These are phyloP conservation scores for Cutaneotrichosporon sp. DNA, from an alignment of 1,284 basidiomycete species.

Conservation along the genomic window DNA sequence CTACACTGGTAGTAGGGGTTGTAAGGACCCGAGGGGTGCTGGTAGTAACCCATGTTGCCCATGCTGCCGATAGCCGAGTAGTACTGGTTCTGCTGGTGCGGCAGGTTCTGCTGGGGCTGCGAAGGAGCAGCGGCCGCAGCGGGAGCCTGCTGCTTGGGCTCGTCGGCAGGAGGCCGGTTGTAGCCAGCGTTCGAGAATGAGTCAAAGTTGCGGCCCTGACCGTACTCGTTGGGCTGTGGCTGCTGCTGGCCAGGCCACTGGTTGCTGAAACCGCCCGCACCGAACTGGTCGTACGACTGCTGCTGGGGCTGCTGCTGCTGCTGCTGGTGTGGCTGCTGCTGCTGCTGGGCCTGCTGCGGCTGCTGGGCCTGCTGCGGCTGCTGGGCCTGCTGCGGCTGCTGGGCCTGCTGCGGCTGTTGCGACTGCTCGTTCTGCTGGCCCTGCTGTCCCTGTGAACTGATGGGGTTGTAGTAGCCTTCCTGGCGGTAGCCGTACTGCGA, in stretches of 20 bases:
- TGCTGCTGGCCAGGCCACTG: slow-evolving; percentile 26
- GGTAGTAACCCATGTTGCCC: slow-evolving; percentile 53
- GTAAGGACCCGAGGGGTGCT: slow-evolving; percentile 45
- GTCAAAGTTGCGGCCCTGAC: slow-evolving; percentile 43
- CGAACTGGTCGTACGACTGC: slow-evolving; percentile 33
- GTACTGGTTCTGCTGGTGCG: slow-evolving; percentile 50
- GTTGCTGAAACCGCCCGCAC: slow-evolving; percentile 24
- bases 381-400: too few relatives aligned
- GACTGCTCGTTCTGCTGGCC: too few relatives aligned
- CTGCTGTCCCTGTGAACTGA: slow-evolving; percentile 19
- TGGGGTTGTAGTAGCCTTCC: slow-evolving; percentile 36
- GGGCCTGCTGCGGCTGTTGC: slow-evolving; percentile 12
- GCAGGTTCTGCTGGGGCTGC: slow-evolving; percentile 39
- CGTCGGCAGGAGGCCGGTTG: slow-evolving; percentile 47
- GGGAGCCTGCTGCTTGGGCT: slow-evolving; percentile 41
- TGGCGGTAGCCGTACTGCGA: slow-evolving; percentile 41
- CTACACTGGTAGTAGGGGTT: slow-evolving; percentile 55
- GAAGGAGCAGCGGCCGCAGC: slow-evolving; percentile 37
- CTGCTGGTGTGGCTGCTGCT: slow-evolving; percentile 30
- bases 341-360: slow-evolving; percentile 28
- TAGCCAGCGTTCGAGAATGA: slow-evolving; percentile 50
- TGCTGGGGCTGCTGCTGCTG: slow-evolving; percentile 35
- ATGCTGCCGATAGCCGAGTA: slow-evolving; percentile 50
- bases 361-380: slow-evolving; percentile 32
- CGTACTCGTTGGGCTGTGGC: slow-evolving; percentile 27